These are phyloP conservation scores for Fraxinus angustifolia DNA, from an alignment of 305 asterid genomes.

Conservation along the genomic window DNA sequence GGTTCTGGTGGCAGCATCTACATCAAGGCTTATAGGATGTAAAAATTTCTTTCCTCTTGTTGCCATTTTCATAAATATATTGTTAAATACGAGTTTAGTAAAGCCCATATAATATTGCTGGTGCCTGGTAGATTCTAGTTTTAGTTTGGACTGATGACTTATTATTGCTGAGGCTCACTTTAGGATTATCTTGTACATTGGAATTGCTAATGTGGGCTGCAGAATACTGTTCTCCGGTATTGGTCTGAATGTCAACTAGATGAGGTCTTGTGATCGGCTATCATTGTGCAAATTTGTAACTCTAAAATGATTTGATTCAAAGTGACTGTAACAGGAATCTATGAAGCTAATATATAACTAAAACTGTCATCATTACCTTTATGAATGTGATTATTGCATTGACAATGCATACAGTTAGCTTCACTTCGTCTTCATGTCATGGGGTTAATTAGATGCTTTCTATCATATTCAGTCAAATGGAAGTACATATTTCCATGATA, in stretches of 20 bases:
- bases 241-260: constrained; percentile 13
- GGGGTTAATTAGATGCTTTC: background rate
- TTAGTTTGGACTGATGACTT: constrained; percentile 16
- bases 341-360: background rate
- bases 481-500: background rate
- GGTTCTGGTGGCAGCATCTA: constrained; percentile 98
- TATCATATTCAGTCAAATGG: background rate
- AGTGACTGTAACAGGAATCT: background rate
- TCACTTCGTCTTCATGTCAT: background rate
- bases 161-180: background rate
- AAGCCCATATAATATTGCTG: background rate
- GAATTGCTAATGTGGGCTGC: constrained; percentile 11
- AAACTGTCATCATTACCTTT: background rate
- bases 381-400: background rate
- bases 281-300: background rate
- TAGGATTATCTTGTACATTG: background rate
- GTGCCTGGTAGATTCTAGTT: background rate
- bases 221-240: background rate
- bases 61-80: constrained; percentile 16
- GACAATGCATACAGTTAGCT: background rate
- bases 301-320: background rate
- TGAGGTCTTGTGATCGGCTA: background rate
- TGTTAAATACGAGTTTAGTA: background rate
- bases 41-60: constrained; percentile 28
- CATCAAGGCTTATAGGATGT: constrained; percentile 79